phyloP scores from a whole-genome alignment of 805 yeast species.

The Wickerhamomyces silvicola region DNA sequence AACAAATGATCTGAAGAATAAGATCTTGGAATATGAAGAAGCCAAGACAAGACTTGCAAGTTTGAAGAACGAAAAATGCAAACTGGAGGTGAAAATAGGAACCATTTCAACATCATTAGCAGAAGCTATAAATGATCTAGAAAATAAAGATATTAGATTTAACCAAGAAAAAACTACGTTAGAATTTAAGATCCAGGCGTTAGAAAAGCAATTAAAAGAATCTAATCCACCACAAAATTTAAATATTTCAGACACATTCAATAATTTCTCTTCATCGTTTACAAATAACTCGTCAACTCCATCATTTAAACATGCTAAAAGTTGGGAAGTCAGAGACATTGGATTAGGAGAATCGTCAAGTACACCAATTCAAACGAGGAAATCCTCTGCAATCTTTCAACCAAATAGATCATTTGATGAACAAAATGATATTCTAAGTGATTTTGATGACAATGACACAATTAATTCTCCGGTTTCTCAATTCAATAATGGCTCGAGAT shows the following conservation, averaged over 20 bases:
- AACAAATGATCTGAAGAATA: slow-evolving; percentile 24
- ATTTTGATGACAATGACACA: slow-evolving; percentile 9
- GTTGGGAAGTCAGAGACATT: slow-evolving; percentile 26
- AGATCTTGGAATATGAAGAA: slow-evolving; percentile 17
- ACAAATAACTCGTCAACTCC: slow-evolving; percentile 13
- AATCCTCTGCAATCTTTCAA: slow-evolving; percentile 11
- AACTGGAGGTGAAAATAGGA: slow-evolving; percentile 14
- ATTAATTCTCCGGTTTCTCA: slow-evolving; percentile 16
- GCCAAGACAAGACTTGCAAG: slow-evolving; percentile 15
- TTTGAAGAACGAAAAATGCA: slow-evolving; percentile 20
- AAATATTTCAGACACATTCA: slow-evolving; percentile 5
- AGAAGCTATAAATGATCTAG: slow-evolving; percentile 19
- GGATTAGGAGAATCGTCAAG: slow-evolving; percentile 42
- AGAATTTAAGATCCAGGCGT: slow-evolving; percentile 12
- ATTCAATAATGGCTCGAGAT: slow-evolving; percentile 10
- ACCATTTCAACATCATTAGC: slow-evolving; percentile 21
- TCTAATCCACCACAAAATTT: slow-evolving; percentile 14
- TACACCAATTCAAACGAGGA: slow-evolving; percentile 33
- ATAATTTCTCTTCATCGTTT: slow-evolving; percentile 3
- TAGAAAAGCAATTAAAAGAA: slow-evolving; percentile 15
- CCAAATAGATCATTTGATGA: slow-evolving; percentile 10
- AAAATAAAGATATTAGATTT: slow-evolving; percentile 12
- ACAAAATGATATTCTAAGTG: slow-evolving; percentile 7
- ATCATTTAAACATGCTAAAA: slow-evolving; percentile 13
- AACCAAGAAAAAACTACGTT: slow-evolving; percentile 13